A percentile compares a stretch with the other conserved stretches of the same genome.
Evolutionary conservation across 768 basidiomycete species (phyloP).

Genomic region (Mycena vulgaris): DNA sequence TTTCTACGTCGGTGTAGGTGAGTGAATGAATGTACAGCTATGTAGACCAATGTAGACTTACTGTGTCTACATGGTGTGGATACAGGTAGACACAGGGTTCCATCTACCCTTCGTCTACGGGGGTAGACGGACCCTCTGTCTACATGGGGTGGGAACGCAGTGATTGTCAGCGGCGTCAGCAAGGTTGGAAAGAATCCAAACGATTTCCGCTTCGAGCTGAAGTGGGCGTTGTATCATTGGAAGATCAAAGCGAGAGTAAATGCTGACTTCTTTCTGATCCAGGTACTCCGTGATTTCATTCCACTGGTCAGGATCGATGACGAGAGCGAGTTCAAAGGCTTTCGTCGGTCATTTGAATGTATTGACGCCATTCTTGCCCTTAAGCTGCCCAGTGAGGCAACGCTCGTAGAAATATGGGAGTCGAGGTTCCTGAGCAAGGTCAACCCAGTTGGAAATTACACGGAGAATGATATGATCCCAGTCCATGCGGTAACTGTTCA

Average conservation of each 20-base stretch:
- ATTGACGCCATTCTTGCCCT: neutral
- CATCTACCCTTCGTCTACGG: no score
- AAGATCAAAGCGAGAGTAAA: neutral
- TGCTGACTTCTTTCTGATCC: neutral
- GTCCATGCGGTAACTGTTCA: neutral
- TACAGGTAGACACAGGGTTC: no score
- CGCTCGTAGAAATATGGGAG: neutral
- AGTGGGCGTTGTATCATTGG: no score
- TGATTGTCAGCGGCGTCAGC: no score
- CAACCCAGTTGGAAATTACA: conserved; percentile 4
- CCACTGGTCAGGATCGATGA: conserved; percentile 14
- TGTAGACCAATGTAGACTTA: no score
- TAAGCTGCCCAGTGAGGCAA: conserved; percentile 6
- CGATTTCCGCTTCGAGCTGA: no score
- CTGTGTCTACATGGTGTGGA: no score
- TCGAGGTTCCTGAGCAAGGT: neutral
- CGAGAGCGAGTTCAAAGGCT: conserved; percentile 1
- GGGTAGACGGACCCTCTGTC: no score
- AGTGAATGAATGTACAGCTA: no score
- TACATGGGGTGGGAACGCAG: no score
- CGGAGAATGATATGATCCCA: neutral
- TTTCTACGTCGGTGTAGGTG: no score
- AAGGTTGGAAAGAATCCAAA: no score
- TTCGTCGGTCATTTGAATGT: conserved; percentile 7
- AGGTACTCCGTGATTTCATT: neutral